phyloP scores from a whole-genome alignment of 2,329 filamentous ascomycete genomes.

The Penicillium sclerotigenum region DNA sequence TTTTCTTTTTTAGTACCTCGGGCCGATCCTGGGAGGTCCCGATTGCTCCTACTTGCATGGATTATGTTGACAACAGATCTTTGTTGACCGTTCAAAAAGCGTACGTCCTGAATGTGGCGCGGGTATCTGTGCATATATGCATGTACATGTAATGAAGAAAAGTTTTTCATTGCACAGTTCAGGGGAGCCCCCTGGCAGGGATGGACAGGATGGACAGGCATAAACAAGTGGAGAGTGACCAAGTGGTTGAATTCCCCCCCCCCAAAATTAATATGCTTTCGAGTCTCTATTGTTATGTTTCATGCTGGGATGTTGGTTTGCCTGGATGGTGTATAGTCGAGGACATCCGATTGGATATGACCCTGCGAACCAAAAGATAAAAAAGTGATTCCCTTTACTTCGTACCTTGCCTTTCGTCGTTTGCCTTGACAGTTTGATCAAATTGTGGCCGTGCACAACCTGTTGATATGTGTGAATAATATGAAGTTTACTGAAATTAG shows the following conservation, averaged over 20 bases:
- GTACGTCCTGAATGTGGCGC: slow-evolving; percentile 16
- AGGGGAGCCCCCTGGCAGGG: slow-evolving; percentile 9
- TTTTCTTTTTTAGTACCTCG: slow-evolving; percentile 3
- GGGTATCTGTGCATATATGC: slow-evolving; percentile 16
- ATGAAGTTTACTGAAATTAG: background rate
- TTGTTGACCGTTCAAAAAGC: slow-evolving; percentile 9
- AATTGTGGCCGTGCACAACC: background rate
- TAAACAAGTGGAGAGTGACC: slow-evolving; percentile 3
- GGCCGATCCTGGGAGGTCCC: slow-evolving; percentile 13
- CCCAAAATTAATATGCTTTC: background rate
- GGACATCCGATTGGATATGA: slow-evolving; percentile 12
- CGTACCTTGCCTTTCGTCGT: background rate
- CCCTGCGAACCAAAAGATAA: background rate
- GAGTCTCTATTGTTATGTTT: background rate
- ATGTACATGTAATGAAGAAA: slow-evolving; percentile 13
- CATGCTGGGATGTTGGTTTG: slow-evolving; percentile 3
- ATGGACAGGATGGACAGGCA: background rate
- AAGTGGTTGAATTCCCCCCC: background rate
- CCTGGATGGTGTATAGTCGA: slow-evolving; percentile 4
- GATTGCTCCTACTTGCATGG: slow-evolving; percentile 14
- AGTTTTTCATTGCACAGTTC: slow-evolving; percentile 12
- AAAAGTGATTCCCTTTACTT: background rate
- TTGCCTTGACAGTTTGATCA: background rate
- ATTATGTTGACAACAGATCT: slow-evolving; percentile 7
- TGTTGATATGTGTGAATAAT: slow-evolving; percentile 2